Percentiles rank a stretch among this genome's conserved stretches.
phyloP scores from a whole-genome alignment of 345 rosid genomes.

The Reutealis trisperma region DNA sequence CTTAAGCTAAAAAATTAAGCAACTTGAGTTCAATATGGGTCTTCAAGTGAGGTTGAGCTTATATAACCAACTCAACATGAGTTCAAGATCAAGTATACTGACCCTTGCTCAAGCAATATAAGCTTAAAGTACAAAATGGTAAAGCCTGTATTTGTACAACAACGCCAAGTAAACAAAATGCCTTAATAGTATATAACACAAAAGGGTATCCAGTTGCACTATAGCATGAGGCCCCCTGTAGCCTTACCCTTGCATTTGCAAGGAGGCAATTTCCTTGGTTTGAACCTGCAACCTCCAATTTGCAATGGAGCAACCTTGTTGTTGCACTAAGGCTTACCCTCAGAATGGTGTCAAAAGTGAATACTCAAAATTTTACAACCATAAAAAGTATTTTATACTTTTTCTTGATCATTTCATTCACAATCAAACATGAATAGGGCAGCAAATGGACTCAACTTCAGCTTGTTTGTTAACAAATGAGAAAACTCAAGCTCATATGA shows the following conservation, averaged over 20 bases:
- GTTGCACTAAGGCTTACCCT: background rate
- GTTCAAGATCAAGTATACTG: background rate
- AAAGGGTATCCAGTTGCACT: background rate
- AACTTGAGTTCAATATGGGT: background rate
- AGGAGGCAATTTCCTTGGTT: background rate
- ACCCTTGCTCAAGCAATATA: background rate
- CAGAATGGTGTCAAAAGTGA: background rate
- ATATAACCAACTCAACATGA: background rate
- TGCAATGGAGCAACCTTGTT: background rate
- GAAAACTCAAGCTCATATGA: too few relatives aligned
- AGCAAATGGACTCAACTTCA: background rate
- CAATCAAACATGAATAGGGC: background rate
- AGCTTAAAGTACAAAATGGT: too few relatives aligned
- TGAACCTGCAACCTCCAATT: background rate
- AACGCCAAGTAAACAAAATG: slow-evolving; percentile 1
- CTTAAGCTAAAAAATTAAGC: background rate
- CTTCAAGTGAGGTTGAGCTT: background rate
- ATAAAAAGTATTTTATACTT: too few relatives aligned
- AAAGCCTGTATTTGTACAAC: slow-evolving; percentile 52
- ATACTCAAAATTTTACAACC: background rate
- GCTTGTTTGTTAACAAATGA: background rate
- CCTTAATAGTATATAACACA: background rate
- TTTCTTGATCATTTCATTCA: too few relatives aligned
- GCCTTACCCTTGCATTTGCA: background rate
- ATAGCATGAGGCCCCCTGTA: background rate